Evolutionary conservation across 352 stramenopile genomes (phyloP), one percentile per base, ranked within the genome.

Genomic region (Globisporangium spinosum): DNA sequence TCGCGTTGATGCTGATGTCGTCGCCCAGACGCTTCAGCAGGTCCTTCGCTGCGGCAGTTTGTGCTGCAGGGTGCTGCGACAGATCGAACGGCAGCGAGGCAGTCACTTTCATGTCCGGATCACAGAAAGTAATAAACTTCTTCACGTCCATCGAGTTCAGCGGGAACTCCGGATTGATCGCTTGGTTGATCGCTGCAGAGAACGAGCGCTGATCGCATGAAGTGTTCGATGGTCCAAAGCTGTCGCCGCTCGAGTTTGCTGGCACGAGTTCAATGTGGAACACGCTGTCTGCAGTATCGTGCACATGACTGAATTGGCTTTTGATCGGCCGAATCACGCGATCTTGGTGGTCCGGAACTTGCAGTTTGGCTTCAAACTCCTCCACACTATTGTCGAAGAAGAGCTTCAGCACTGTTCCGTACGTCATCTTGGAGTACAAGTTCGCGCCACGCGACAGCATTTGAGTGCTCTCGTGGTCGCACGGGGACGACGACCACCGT

Each of bases 21-120:
- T 97, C 90, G 4, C 72, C 73, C 3, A 99, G 87, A 25, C 97
- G 83, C 64, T 95, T 89, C 23, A 98, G 87, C 45, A 98, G 89
- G 69, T 98, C 94, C 73, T 98, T 94, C 7, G 95, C 97, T 58
- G 96, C 97, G 53, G 96, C 91, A 22, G 94, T 98, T 70, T 98
- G 90, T 17, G 89, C 93, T 49, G 73, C 91, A 60, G 82, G 93
- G 40, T 98, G 96, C 13, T 79, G 72, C 0, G 83, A 91, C 32
- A 99, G 71, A 62, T 98, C 89, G 71, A 99, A 99, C 38, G 97
- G 96, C 12, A 99, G 74, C 13, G 68, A 72, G 15, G 70, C 23
- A 2, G 67, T 60, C 6, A 90, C 64, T 62, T 83, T 70, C 0
- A 65, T 67, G 34, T 94, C 85, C 35, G 83, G 84, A 20, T 94